These are phyloP conservation scores for Trypanosoma melophagium DNA, from an alignment of 208 protist genomes.

Conservation along the genomic window DNA sequence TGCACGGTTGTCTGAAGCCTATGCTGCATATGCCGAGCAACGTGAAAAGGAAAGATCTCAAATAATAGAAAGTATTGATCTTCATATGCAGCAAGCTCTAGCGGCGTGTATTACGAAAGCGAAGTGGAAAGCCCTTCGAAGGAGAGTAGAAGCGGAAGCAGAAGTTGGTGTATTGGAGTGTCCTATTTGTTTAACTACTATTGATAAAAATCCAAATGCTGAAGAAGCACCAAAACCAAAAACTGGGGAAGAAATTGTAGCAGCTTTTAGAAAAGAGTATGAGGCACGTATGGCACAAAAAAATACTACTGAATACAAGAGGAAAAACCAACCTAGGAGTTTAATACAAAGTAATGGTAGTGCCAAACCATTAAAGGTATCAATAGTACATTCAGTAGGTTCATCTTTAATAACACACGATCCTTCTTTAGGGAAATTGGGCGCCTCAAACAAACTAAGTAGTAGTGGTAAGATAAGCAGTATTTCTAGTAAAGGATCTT, in stretches of 20 bases:
- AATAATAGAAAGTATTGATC: conserved; percentile 41
- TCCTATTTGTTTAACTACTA: conserved; percentile 24
- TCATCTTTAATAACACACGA: no score
- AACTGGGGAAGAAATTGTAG: conserved; percentile 34
- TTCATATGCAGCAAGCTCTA: conserved; percentile 47
- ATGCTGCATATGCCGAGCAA: conserved; percentile 42
- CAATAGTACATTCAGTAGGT: no score
- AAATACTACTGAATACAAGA: conserved; percentile 10
- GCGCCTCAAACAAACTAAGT: background rate
- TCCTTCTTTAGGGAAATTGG: no score
- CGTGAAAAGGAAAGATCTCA: conserved; percentile 38
- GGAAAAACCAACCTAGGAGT: background rate
- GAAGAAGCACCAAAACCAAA: conserved; percentile 2
- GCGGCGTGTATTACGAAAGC: conserved; percentile 52
- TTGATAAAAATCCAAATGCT: conserved; percentile 23
- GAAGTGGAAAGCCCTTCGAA: conserved; percentile 42
- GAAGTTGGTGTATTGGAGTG: conserved; percentile 17
- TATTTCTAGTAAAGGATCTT: background rate
- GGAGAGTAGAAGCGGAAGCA: conserved; percentile 6
- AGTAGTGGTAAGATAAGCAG: background rate
- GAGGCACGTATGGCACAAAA: conserved; percentile 27
- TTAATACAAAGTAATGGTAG: background rate
- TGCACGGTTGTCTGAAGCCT: conserved; percentile 57
- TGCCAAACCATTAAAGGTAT: background rate
- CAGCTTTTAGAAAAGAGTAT: conserved; percentile 41